Conservation (phyloP, 1,284 basidiomycete genomes). For the Quambalaria eucalypti region DNA sequence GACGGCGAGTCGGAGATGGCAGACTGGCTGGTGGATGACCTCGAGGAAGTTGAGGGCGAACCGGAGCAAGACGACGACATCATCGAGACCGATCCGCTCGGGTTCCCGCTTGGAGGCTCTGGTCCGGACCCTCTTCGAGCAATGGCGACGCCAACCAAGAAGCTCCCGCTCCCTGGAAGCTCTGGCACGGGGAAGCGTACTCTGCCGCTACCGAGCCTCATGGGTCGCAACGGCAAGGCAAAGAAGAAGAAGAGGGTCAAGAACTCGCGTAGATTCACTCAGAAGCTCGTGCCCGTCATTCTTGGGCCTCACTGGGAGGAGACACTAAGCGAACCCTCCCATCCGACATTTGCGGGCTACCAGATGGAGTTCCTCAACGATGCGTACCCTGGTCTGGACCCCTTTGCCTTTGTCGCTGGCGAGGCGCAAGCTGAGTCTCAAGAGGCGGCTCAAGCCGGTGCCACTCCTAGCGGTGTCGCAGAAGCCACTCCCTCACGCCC, state of each 20-base stretch:
- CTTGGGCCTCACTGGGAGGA: slow-evolving; percentile 42
- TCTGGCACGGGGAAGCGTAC: not conserved
- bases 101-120: slow-evolving; percentile 2
- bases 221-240: not conserved
- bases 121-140: too few relatives aligned
- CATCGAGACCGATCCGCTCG: slow-evolving; percentile 21
- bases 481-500: not conserved
- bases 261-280: slow-evolving; percentile 35
- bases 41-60: slow-evolving; percentile 38
- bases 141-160: too few relatives aligned
- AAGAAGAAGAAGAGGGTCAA: slow-evolving; percentile 41
- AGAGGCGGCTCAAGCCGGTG: not conserved
- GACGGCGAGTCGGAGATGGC: slow-evolving; percentile 44
- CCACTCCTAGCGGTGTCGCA: not conserved
- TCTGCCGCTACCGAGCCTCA: not conserved
- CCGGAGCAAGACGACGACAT: slow-evolving; percentile 17
- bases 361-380: slow-evolving; percentile 40
- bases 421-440: not conserved
- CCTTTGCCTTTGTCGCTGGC: slow-evolving; percentile 7
- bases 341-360: slow-evolving; percentile 32
- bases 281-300: slow-evolving; percentile 39
- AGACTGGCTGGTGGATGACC: slow-evolving; percentile 44
- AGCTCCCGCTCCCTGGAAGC: not conserved
- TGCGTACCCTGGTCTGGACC: slow-evolving; percentile 11
- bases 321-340: slow-evolving; percentile 18